Evolutionary conservation across 2,329 filamentous ascomycete species (phyloP), one percentile per base, ranked within the genome.

Genomic region (Domatiomyces catenatus): DNA sequence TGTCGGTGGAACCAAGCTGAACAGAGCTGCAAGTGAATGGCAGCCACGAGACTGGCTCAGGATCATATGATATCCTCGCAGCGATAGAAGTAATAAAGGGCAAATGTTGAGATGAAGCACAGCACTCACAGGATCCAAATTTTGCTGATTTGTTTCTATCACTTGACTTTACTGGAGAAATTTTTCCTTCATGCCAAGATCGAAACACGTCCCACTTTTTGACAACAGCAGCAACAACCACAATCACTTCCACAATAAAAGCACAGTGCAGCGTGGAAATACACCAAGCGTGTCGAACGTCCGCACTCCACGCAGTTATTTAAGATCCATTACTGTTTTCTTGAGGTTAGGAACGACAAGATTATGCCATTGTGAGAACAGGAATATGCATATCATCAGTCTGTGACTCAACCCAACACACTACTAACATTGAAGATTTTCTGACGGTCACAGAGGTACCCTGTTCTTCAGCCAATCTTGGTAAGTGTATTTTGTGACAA

Each of bases 401-500:
- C 36, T 44, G 56, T 56, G 19, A 26, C 28, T n/a, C 22, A 10
- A 42, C 26, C 19, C 8, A 22, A 48, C 3, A 6, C n/a, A n/a
- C n/a, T n/a, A n/a, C 4, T 12, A 15, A 15, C 32, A 39, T 12
- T 39, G 32, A 39, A 15, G 12, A 39, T 15, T 15, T 39, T 39
- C 32, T 39, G 54, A 48, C 10, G 47, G 39, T 47, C 24, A 1
- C 42, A 60, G 58, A 55, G 55, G 56, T 60, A 6, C 90, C 90
- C 58, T 93, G 86, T 72, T 96, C 90, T 54, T 95, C 89, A 55
- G 90, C 90, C 71, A 96, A 96, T 74, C 95, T 96, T 64, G 90
- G 75, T 71, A 64, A 52, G 57, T 52, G 26, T 39, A 12, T 39
- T 5, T 39, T 4, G 32, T 39, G 5, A 15, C 12, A 39, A 15